Conservation (phyloP, 1,139 yeast species). For the Lodderomyces jiufengensis region DNA sequence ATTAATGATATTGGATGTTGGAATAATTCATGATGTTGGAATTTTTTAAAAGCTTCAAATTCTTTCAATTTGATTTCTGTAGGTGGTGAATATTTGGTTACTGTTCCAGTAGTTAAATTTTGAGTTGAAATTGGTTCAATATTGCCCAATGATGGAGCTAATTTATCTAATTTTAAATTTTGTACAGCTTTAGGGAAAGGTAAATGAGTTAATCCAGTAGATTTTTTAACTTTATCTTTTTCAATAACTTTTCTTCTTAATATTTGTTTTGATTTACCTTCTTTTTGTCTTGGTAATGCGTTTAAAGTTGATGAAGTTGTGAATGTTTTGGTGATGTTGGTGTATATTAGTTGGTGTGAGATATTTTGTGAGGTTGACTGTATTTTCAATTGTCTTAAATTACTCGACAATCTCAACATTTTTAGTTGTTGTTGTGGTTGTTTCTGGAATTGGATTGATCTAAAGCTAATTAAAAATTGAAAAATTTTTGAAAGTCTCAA, state of each 20-base stretch:
- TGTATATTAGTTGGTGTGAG: no score
- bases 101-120: slow-evolving; percentile 8
- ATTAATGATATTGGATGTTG: slow-evolving; percentile 54
- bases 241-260: slow-evolving; percentile 21
- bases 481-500: no score
- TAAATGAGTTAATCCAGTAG: slow-evolving; percentile 43
- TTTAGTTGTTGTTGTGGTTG: neutral
- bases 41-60: slow-evolving; percentile 55
- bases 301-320: slow-evolving; percentile 9
- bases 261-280: slow-evolving; percentile 21
- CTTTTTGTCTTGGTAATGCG: slow-evolving; percentile 19
- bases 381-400: neutral
- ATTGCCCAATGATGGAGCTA: slow-evolving; percentile 5
- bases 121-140: slow-evolving; percentile 2
- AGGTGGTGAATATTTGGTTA: slow-evolving; percentile 23
- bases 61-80: slow-evolving; percentile 24
- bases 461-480: no score
- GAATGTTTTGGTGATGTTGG: slow-evolving; percentile 1
- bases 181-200: slow-evolving; percentile 38
- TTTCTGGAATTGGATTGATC: neutral
- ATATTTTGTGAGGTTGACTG: neutral
- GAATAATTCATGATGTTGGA: slow-evolving; percentile 64
- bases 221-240: slow-evolving; percentile 16
- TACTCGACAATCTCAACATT: slow-evolving; percentile 5
- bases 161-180: slow-evolving; percentile 17